Evolutionary conservation across 1,284 basidiomycete genomes (phyloP), one percentile per base, ranked within the genome.

Genomic region (Porodaedalea pini): DNA sequence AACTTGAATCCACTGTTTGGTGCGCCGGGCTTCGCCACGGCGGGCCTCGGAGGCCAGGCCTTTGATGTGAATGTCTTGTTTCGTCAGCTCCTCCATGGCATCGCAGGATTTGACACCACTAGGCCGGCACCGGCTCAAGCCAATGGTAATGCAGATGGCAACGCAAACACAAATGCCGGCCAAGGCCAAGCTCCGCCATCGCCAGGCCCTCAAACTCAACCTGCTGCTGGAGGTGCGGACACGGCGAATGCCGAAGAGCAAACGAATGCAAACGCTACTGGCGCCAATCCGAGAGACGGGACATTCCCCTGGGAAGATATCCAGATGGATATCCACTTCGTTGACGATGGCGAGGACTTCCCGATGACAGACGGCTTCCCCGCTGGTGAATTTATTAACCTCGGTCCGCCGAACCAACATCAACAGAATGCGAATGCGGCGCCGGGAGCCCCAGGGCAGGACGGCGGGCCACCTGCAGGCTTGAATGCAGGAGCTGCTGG

Each of bases 51-150:
- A 15, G 47, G 19, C 2, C 44, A 32, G 25, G 17, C 15, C 19
- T 50, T 50, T 19, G 41, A 57, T 21, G 21, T 32, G 0, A 57
- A 57, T 41, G 21, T 15, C 11, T 13, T 51, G 21, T 51, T 57
- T 21, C 58, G 58, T 13, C 53, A 55, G 3, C 5, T 59, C 3
- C 44, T 59, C 39, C 15, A n/a, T 5, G 10, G 23, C 2, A 29
- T 56, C 7, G 21, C 41, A 10, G 36, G 34, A 10, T 44, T 23
- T 11, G 41, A 7, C 13, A 3, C 41, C 10, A 34, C 36, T 29
- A 19, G n/a, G 1, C 41, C 40, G 3, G 13, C 41, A 23, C 15
- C 40, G 11, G 25, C 51, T 44, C 51, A 40, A 19, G 19, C 41
- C 11, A 32, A 15, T 32, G 29, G 8, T 19, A 37, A 44, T 15